Evolutionary conservation across 345 rosid genomes (phyloP), one percentile per base, ranked within the genome.

Genomic region (Linum tenue): DNA sequence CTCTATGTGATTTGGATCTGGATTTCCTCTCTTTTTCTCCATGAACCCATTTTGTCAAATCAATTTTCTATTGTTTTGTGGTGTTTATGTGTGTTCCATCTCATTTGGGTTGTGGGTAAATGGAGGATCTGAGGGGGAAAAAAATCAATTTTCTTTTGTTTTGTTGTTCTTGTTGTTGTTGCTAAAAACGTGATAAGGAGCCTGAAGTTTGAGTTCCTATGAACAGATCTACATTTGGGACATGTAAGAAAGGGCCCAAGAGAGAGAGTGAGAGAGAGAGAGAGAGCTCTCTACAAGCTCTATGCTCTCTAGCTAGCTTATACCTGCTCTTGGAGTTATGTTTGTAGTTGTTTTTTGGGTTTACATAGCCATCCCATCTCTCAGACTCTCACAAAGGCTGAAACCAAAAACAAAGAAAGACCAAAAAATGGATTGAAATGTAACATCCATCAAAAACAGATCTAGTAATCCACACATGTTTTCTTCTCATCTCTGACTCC

Each of bases 171-270:
- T 7, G 8, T 8, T 73, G 62, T 60, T 50, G 78, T 86, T 79
- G 68, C 76, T 69, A 70, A 76, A 80, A 78, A 67, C 17, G 74
- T 83, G 85, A 73, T 44, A 77, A 67, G 70, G 69, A 64, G 75
- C 78, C 70, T 75, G 68, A 73, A 72, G 63, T 56, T 51, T 70
- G 74, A 75, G 77, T 74, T 82, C 53, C 73, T 80, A 70, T 75
- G 83, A 76, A 74, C 66, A 81, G 87, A 87, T 87, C 90, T 86
- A 82, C 77, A 73, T 78, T 74, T 75, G 78, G 80, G 73, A 60
- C 70, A 61, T 58, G 31, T 36, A 7, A 5, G 56, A 22, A 22
- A 22, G 31, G 31, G 31, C 31, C 1, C 31, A 22, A 22, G 31
- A 22, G 31, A 22, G 31, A 22, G 31, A 22, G 31, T 0, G 31